These are phyloP conservation scores for Leavenworthia alabamica DNA, from an alignment of 345 rosid genomes.

Conservation along the genomic window DNA sequence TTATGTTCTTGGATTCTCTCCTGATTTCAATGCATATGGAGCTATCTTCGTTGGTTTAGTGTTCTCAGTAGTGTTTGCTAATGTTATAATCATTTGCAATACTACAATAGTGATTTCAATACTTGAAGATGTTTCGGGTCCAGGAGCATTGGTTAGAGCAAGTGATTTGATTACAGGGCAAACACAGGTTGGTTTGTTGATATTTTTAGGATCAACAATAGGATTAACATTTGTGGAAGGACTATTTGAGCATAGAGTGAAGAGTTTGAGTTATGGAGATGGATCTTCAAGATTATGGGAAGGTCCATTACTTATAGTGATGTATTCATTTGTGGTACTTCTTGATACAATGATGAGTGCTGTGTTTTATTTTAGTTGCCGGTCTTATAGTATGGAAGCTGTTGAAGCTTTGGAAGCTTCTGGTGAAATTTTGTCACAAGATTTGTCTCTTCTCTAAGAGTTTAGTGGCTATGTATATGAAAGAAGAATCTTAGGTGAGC, in stretches of 20 bases:
- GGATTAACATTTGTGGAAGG: slow-evolving; percentile 75
- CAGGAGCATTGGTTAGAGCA: slow-evolving; percentile 58
- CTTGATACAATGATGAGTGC: slow-evolving; percentile 81
- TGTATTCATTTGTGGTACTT: slow-evolving; percentile 85
- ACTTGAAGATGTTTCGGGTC: slow-evolving; percentile 83
- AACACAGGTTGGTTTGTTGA: slow-evolving; percentile 82
- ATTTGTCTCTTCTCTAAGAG: slow-evolving; percentile 13
- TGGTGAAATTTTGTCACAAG: slow-evolving; percentile 5
- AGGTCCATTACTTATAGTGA: slow-evolving; percentile 76
- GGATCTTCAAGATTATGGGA: slow-evolving; percentile 92
- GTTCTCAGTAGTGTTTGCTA: slow-evolving; percentile 80
- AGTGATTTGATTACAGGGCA: slow-evolving; percentile 69
- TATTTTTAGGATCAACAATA: slow-evolving; percentile 76
- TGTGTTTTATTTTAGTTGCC: slow-evolving; percentile 87
- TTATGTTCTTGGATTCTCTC: slow-evolving; percentile 46
- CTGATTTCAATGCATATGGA: slow-evolving; percentile 50
- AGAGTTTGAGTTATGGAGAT: slow-evolving; percentile 80
- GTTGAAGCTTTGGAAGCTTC: slow-evolving; percentile 29
- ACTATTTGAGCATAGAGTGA: slow-evolving; percentile 87
- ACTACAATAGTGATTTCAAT: slow-evolving; percentile 63
- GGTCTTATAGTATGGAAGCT: slow-evolving; percentile 40
- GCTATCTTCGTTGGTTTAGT: slow-evolving; percentile 48
- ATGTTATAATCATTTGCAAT: slow-evolving; percentile 64
- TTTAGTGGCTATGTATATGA: neutral
- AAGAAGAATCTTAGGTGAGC: neutral